Conservation (phyloP, 1,284 basidiomycete genomes). For the Sparassis latifolia region DNA sequence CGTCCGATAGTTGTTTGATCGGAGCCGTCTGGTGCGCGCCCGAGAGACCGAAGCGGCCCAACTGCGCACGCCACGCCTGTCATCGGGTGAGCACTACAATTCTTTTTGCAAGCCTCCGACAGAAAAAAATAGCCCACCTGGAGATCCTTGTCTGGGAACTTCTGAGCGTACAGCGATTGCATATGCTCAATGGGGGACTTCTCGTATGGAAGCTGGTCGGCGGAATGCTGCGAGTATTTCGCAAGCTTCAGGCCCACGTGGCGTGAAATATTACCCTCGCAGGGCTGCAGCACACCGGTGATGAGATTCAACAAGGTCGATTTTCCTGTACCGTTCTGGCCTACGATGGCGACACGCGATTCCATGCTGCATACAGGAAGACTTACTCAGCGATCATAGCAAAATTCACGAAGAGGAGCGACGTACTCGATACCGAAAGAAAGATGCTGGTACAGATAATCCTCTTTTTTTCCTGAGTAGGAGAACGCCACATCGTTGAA, state of each 20-base stretch:
- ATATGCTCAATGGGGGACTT: slow-evolving; percentile 93
- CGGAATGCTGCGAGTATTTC: slow-evolving; percentile 98
- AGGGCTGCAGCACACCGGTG: slow-evolving; percentile 78
- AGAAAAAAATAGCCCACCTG: slow-evolving; percentile 32
- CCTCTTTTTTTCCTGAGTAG: slow-evolving; percentile 84
- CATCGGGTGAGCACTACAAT: neutral
- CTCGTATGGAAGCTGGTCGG: slow-evolving; percentile 96
- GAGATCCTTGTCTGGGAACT: slow-evolving; percentile 93
- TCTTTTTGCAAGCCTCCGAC: slow-evolving; percentile 4
- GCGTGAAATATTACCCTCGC: slow-evolving; percentile 81
- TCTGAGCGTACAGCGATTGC: slow-evolving; percentile 72
- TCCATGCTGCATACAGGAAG: slow-evolving; percentile 67
- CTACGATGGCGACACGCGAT: slow-evolving; percentile 93
- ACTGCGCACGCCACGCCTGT: slow-evolving; percentile 89
- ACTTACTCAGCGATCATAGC: neutral
- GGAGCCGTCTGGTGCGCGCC: slow-evolving; percentile 91
- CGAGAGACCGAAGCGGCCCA: slow-evolving; percentile 94
- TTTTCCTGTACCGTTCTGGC: slow-evolving; percentile 97
- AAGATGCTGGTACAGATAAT: slow-evolving; percentile 85
- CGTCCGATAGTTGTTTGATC: slow-evolving; percentile 94
- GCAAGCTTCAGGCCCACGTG: slow-evolving; percentile 91
- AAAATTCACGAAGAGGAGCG: neutral
- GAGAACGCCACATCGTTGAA: slow-evolving; percentile 94
- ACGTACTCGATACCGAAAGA: slow-evolving; percentile 92
- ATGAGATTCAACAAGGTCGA: slow-evolving; percentile 96